Evolutionary conservation across 768 basidiomycete species (phyloP).

Genomic region (Tulasnella sp.): DNA sequence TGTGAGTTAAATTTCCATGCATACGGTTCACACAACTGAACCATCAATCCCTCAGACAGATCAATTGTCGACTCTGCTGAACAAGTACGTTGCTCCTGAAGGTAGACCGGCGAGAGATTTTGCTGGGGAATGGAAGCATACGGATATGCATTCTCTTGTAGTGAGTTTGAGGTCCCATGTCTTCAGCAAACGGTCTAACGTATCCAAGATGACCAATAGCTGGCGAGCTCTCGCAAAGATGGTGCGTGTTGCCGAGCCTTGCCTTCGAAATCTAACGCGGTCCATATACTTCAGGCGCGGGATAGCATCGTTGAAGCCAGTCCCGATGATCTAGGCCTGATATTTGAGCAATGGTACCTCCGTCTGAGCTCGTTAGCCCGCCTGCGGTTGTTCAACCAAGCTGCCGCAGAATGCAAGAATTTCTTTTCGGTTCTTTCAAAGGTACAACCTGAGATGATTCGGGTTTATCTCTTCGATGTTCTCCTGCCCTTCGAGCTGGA

Average conservation of each 20-base stretch:
- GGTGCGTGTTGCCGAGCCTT: constrained; percentile 26
- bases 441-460: constrained; percentile 41
- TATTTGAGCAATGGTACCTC: constrained; percentile 76
- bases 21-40: constrained; percentile 38
- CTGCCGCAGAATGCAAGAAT: constrained; percentile 72
- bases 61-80: constrained; percentile 65
- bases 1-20: constrained; percentile 50
- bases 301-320: constrained; percentile 60
- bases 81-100: constrained; percentile 71
- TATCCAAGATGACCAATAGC: constrained; percentile 65
- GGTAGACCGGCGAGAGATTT: constrained; percentile 60
- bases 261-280: neutral
- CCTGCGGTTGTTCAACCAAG: constrained; percentile 74
- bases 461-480: constrained; percentile 46
- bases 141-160: constrained; percentile 66
- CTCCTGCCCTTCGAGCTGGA: constrained; percentile 45
- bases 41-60: constrained; percentile 45
- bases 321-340: constrained; percentile 50
- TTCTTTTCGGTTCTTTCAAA: constrained; percentile 57
- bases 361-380: constrained; percentile 68
- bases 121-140: constrained; percentile 58
- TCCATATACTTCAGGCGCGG: constrained; percentile 29
- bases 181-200: neutral
- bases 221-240: constrained; percentile 77
- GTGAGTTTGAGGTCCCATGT: constrained; percentile 36